These are phyloP conservation scores for Tetrapisispora iriomotensis DNA, from an alignment of 805 yeast species.

Conservation along the genomic window DNA sequence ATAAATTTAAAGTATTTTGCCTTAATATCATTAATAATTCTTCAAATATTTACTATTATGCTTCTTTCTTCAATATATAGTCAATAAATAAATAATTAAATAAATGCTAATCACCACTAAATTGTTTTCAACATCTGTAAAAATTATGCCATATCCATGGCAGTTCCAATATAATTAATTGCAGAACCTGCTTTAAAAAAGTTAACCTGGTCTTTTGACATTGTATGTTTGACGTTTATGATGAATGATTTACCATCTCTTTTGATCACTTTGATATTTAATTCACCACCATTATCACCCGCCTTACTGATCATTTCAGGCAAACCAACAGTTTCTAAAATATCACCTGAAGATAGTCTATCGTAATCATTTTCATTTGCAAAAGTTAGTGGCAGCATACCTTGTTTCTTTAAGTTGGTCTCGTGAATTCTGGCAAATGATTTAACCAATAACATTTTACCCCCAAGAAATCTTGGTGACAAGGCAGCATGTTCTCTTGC, in stretches of 20 bases:
- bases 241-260: conserved; percentile 58
- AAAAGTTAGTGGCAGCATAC: conserved; percentile 90
- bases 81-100: background rate
- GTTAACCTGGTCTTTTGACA: conserved; percentile 92
- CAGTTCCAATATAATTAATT: conserved; percentile 75
- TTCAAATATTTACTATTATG: too few relatives aligned
- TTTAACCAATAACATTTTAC: conserved; percentile 76
- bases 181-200: conserved; percentile 98
- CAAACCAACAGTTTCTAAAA: conserved; percentile 63
- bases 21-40: too few relatives aligned
- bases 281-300: conserved; percentile 81
- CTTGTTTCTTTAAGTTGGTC: conserved; percentile 96
- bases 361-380: conserved; percentile 88
- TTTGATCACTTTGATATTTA: conserved; percentile 66
- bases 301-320: conserved; percentile 65
- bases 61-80: background rate
- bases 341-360: conserved; percentile 64
- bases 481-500: conserved; percentile 99
- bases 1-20: too few relatives aligned
- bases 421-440: conserved; percentile 98
- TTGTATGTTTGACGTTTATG: conserved; percentile 80
- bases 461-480: conserved; percentile 91
- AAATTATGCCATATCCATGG: too few relatives aligned
- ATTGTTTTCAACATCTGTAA: too few relatives aligned
- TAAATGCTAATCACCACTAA: too few relatives aligned